Base-by-base conservation (phyloP, 225 moss, liverwort and hornwort species). In the Asterella californica region DNA sequence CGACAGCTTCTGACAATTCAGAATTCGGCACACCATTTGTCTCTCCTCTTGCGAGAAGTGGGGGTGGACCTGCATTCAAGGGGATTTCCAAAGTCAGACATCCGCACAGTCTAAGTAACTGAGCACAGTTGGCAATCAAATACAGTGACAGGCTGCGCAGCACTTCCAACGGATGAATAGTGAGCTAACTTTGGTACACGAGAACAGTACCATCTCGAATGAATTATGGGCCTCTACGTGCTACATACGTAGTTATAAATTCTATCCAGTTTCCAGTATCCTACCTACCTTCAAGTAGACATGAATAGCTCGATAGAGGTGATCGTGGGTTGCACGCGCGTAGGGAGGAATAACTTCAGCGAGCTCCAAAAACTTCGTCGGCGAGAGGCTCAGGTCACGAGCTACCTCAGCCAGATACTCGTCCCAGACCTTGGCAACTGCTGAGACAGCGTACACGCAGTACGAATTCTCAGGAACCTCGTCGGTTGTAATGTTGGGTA, bases 371-470 rank as follows among this genome's bases (percentile, higher is more conserved):
- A 96, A 96, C 74, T 87, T 82, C 12, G 52, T 74, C 12, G 94
- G 87, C 22, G 85, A 72, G 7, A 92, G 83, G 47, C 85, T 82
- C 38, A 81, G 68, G 33, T 91, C 88, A 1, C 83, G 87, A n/a
- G 92, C 88, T 15, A 94, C 85, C 60, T 96, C 94, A 9, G 86
- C 76, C 17, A 96, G 85, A 42, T 92, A 96, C 61, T 90, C 92
- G 37, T 96, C 96, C 96, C 96, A 96, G 77, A 94, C 86, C 81
- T 92, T 94, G 64, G 90, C 92, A n/a, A 92, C 90, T 5, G 82
- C 88, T 17, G 88, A 85, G 11, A 96, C 85, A 36, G 89, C 89
- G 30, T 85, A 81, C 27, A 82, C 73, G 48, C 87, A 86, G 67
- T 89, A 82, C 30, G 78, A 82, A 38, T 80, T 82, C 42, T 80